These are phyloP conservation scores for Dissoconium aciculare DNA, from an alignment of 2,329 filamentous ascomycete genomes.

Conservation along the genomic window DNA sequence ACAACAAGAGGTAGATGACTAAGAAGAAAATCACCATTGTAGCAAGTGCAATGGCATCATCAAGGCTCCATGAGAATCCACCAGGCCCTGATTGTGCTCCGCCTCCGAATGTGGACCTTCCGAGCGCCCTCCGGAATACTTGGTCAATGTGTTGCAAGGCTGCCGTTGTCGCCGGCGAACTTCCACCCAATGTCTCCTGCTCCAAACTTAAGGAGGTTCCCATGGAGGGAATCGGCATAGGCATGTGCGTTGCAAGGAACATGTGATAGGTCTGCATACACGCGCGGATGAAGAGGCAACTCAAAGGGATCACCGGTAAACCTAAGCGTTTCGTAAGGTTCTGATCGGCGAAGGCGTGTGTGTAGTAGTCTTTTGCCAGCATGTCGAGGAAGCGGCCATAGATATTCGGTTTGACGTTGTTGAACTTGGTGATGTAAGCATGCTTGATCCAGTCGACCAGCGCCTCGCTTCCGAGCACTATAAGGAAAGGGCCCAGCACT, in stretches of 20 bases:
- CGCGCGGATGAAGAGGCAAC: slow-evolving; percentile 87
- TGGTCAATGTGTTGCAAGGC: slow-evolving; percentile 67
- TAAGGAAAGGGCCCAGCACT: slow-evolving; percentile 78
- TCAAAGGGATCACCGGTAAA: slow-evolving; percentile 78
- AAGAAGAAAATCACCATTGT: slow-evolving; percentile 84
- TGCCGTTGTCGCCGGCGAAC: slow-evolving; percentile 59
- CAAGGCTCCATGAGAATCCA: slow-evolving; percentile 42
- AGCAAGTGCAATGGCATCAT: slow-evolving; percentile 57
- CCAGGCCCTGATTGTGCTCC: slow-evolving; percentile 18
- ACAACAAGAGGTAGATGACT: slow-evolving; percentile 66
- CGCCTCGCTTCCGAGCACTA: slow-evolving; percentile 93
- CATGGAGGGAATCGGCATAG: slow-evolving; percentile 53
- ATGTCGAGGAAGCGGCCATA: slow-evolving; percentile 87
- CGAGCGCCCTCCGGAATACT: slow-evolving; percentile 61
- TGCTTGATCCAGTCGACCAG: slow-evolving; percentile 95
- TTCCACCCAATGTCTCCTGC: slow-evolving; percentile 19
- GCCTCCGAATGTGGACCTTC: slow-evolving; percentile 52
- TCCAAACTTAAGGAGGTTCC: slow-evolving; percentile 53
- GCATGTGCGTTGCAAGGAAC: slow-evolving; percentile 80
- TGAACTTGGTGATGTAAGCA: slow-evolving; percentile 96
- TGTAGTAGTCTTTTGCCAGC: slow-evolving; percentile 94
- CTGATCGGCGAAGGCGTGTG: slow-evolving; percentile 82
- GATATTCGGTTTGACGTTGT: slow-evolving; percentile 82
- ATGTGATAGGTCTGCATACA: slow-evolving; percentile 95
- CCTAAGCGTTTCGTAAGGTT: slow-evolving; percentile 81